Evolutionary conservation across 805 yeast species (phyloP).

Genomic region (Tetrapisispora arboricola): DNA sequence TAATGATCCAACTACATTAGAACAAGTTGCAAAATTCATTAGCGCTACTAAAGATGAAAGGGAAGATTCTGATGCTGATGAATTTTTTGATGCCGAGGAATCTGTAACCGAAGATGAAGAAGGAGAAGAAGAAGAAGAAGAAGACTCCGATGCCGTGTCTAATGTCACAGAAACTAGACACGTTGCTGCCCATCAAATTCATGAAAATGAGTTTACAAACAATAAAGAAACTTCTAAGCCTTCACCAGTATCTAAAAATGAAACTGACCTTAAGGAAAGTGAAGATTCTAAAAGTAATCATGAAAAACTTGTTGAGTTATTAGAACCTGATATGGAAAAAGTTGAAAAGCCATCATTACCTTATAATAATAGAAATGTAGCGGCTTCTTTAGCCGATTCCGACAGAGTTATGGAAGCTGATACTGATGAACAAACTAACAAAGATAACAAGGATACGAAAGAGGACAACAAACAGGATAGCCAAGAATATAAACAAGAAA

Average conservation of each 20-base stretch:
- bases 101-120: conserved; percentile 13
- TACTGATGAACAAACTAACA: background rate
- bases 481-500: background rate
- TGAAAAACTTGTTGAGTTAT: too few relatives aligned
- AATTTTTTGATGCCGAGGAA: conserved; percentile 71
- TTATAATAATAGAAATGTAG: background rate
- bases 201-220: background rate
- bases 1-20: conserved; percentile 13
- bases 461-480: too few relatives aligned
- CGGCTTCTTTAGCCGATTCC: background rate
- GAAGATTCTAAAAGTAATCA: too few relatives aligned
- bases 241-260: too few relatives aligned
- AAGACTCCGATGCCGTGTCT: too few relatives aligned
- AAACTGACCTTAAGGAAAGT: too few relatives aligned
- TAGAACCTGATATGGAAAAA: background rate
- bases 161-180: background rate
- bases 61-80: conserved; percentile 44
- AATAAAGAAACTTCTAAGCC: background rate
- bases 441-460: background rate
- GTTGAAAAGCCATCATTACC: background rate
- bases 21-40: conserved; percentile 21
- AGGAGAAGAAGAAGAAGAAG: too few relatives aligned
- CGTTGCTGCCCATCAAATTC: background rate
- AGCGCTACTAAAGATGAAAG: conserved; percentile 19
- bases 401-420: background rate